These are phyloP conservation scores for Cutaneotrichosporon cyanovorans DNA, from an alignment of 1,284 basidiomycete species.

Conservation along the genomic window DNA sequence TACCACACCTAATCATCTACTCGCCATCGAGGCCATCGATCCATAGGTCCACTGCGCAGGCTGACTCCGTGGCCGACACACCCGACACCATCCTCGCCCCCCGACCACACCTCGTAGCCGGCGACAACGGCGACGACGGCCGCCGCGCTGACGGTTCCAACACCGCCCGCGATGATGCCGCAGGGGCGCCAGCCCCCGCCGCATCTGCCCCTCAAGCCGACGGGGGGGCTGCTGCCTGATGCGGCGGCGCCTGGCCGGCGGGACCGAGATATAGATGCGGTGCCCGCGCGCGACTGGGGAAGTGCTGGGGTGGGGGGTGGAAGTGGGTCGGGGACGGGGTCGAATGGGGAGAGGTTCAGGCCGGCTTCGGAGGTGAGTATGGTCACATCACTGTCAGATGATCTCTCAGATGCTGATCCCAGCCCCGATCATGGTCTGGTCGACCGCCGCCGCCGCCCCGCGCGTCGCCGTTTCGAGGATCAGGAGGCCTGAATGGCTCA, in stretches of 20 bases:
- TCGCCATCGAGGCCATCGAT: too few relatives aligned
- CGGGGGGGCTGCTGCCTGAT: conserved; percentile 11
- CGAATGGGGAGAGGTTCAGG: neutral
- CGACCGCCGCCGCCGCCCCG: neutral
- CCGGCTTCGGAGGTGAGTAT: too few relatives aligned
- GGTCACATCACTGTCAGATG: too few relatives aligned
- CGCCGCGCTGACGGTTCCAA: neutral
- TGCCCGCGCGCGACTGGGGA: conserved; percentile 11
- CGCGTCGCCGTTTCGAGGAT: neutral
- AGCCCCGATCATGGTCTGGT: too few relatives aligned
- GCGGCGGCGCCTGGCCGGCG: conserved; percentile 7
- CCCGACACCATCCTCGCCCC: too few relatives aligned
- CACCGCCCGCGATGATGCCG: conserved; percentile 12
- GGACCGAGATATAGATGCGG: conserved; percentile 17
- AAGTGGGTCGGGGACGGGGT: neutral
- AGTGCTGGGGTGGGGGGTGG: too few relatives aligned
- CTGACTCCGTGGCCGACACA: too few relatives aligned
- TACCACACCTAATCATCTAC: too few relatives aligned
- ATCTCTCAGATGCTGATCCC: too few relatives aligned
- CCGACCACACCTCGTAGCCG: too few relatives aligned
- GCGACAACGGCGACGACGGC: too few relatives aligned
- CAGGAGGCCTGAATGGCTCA: neutral
- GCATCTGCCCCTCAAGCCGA: conserved; percentile 17
- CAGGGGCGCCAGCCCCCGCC: conserved; percentile 21
- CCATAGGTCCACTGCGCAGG: too few relatives aligned